Evolutionary conservation across 495 filamentous ascomycete genomes (phyloP), one percentile per base, ranked within the genome.

Genomic region (Xylaria longipes): DNA sequence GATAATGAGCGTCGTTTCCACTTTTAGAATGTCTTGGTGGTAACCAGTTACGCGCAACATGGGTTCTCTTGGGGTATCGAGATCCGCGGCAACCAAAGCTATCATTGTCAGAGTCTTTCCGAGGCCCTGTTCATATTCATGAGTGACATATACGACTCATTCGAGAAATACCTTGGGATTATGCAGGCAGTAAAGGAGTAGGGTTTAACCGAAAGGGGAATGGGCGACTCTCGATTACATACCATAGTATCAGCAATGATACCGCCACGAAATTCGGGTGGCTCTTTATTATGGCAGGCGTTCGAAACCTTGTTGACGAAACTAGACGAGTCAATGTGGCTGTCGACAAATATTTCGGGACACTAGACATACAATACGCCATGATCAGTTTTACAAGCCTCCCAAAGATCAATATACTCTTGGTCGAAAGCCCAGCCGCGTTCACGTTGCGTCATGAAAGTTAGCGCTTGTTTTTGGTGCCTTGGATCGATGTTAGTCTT

Each of bases 71-170:
- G 17, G 9, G 46, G 2, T 50, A 22, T 50, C 46, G n/a, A 58
- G 7, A 62, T 33, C 31, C n/a, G n/a, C 4, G 9, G 58, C 58
- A 2, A 62, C 58, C 3, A 62, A 35, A 29, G 80, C 65, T 29
- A 83, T 83, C 74, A 83, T 81, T 9, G 76, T 79, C 5, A 84
- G 58, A 5, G 80, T 80, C 74, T 83, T 83, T 0, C 82, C 82
- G 0, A 84, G 74, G 11, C 82, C 82, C n/a, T n/a, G n/a, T n/a
- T n/a, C n/a, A n/a, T n/a, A n/a, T n/a, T n/a, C n/a, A n/a, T n/a
- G n/a, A n/a, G n/a, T n/a, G n/a, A n/a, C n/a, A n/a, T n/a, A n/a
- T n/a, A n/a, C n/a, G n/a, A n/a, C n/a, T n/a, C n/a, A n/a, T n/a
- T n/a, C n/a, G n/a, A n/a, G n/a, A n/a, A n/a, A n/a, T n/a, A n/a